phyloP scores from a whole-genome alignment of 2,329 filamentous ascomycete genomes.

The Metarhizium humberi region DNA sequence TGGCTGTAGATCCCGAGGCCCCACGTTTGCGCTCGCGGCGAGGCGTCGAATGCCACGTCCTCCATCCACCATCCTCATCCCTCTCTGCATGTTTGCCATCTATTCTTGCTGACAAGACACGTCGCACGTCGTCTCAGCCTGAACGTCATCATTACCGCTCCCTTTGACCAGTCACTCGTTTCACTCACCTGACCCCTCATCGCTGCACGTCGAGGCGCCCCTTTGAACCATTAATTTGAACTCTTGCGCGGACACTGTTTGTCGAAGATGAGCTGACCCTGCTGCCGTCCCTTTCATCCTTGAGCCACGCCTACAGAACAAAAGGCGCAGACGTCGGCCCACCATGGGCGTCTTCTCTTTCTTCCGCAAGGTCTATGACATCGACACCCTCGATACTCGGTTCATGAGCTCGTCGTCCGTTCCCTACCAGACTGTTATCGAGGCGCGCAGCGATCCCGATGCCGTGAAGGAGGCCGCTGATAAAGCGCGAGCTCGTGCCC shows the following conservation, averaged over 20 bases:
- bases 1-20: neutral
- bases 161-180: no score
- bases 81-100: no score
- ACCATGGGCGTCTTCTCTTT: constrained; percentile 35
- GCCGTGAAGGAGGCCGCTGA: constrained; percentile 19
- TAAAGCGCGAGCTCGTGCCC: constrained; percentile 33
- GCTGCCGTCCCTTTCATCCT: neutral
- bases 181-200: no score
- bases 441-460: constrained; percentile 36
- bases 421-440: constrained; percentile 51
- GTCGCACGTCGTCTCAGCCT: no score
- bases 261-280: neutral
- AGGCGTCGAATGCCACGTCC: no score
- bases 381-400: constrained; percentile 51
- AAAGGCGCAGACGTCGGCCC: constrained; percentile 1
- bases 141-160: no score
- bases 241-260: neutral
- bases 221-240: no score
- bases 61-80: no score
- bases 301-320: neutral
- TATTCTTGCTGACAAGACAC: no score
- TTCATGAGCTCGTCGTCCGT: constrained; percentile 62
- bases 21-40: neutral
- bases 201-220: neutral
- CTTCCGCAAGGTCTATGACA: constrained; percentile 48